These are phyloP conservation scores for Phylloporus arenicola DNA, from an alignment of 768 basidiomycete species.

Conservation along the genomic window DNA sequence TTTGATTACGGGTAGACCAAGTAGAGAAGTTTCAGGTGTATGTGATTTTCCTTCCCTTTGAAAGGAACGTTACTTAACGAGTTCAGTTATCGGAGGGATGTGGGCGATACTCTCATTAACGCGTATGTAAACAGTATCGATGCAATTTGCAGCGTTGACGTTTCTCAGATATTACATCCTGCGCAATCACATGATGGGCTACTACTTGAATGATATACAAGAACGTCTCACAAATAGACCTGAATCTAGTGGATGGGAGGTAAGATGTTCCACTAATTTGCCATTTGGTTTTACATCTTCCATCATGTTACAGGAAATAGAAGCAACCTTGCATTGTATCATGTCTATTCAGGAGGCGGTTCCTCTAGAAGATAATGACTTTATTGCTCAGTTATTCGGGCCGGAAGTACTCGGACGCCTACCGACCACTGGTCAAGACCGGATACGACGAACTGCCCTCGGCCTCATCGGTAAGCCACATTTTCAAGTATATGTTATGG, in stretches of 20 bases:
- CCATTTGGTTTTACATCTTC: neutral
- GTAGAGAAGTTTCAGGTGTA: slow-evolving; percentile 75
- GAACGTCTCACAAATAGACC: slow-evolving; percentile 45
- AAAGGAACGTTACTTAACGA: slow-evolving; percentile 1
- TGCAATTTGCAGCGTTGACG: slow-evolving; percentile 5
- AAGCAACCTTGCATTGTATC: slow-evolving; percentile 82
- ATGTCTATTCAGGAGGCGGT: slow-evolving; percentile 86
- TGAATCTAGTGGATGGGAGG: slow-evolving; percentile 68
- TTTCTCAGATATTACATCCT: slow-evolving; percentile 75
- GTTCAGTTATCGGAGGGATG: slow-evolving; percentile 72
- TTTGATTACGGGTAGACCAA: slow-evolving; percentile 49
- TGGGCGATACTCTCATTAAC: slow-evolving; percentile 84
- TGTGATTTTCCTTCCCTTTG: slow-evolving; percentile 22
- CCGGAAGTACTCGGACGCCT: slow-evolving; percentile 63
- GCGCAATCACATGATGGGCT: slow-evolving; percentile 75
- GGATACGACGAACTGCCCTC: slow-evolving; percentile 70
- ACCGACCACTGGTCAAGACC: slow-evolving; percentile 56
- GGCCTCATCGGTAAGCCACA: slow-evolving; percentile 61
- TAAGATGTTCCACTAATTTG: slow-evolving; percentile 22
- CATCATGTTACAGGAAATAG: slow-evolving; percentile 58
- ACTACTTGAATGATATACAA: slow-evolving; percentile 57
- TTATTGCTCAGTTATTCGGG: slow-evolving; percentile 65
- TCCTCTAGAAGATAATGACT: slow-evolving; percentile 48
- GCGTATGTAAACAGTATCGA: slow-evolving; percentile 47
- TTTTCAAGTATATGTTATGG: neutral